phyloP scores from a whole-genome alignment of 768 basidiomycete genomes.

The Kwoniella europaea region DNA sequence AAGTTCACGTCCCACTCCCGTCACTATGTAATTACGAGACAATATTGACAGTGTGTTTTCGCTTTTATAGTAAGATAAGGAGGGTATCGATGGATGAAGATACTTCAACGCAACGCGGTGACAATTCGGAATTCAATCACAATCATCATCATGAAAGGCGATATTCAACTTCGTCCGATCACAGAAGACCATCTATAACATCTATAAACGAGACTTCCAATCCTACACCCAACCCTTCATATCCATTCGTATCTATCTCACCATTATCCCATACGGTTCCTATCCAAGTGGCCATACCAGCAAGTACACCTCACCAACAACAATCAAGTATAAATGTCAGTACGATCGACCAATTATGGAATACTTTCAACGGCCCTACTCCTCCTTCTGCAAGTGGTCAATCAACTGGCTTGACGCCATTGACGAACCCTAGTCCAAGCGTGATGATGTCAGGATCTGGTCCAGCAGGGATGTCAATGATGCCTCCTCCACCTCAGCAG shows the following conservation, averaged over 20 bases:
- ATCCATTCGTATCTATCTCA: neutral
- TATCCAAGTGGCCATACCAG: conserved; percentile 13
- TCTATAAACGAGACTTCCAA: neutral
- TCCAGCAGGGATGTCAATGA: conserved; percentile 21
- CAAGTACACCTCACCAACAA: neutral
- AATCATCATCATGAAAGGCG: neutral
- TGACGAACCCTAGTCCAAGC: conserved; percentile 12
- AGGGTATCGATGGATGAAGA: neutral
- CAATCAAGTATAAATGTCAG: conserved; percentile 1
- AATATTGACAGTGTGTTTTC: neutral
- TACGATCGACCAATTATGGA: conserved; percentile 10
- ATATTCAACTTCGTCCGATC: conserved; percentile 12
- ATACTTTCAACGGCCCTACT: conserved; percentile 4
- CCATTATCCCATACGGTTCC: conserved; percentile 1
- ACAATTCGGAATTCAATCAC: neutral
- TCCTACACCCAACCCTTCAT: conserved; percentile 1
- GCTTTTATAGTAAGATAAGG: neutral
- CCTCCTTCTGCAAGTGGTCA: neutral
- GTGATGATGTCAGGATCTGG: conserved; percentile 11
- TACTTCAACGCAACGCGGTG: conserved; percentile 15
- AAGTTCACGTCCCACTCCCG: neutral
- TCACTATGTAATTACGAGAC: neutral
- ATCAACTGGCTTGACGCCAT: conserved; percentile 11
- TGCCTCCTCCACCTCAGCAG: conserved; percentile 16
- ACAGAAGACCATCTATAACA: conserved; percentile 7